Conservation (phyloP, 441 rosid species). For the Adansonia rubrostipa region DNA sequence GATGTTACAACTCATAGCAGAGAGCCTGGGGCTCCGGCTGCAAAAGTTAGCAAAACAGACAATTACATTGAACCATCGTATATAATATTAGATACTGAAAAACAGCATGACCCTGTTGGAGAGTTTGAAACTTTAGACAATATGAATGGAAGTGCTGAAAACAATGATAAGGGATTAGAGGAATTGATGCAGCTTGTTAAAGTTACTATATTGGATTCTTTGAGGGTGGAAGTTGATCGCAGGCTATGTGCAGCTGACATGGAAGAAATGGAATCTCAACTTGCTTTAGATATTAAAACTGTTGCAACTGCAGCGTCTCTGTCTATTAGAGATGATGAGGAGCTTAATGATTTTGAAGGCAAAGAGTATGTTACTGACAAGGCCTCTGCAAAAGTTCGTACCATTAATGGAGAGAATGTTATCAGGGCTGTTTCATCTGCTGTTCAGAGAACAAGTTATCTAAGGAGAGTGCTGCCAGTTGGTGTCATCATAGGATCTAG, state of each 20-base stretch:
- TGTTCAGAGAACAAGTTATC: conserved; percentile 64
- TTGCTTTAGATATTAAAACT: conserved; percentile 67
- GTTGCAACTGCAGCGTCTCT: conserved; percentile 74
- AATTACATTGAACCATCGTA: conserved; percentile 72
- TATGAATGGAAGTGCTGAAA: conserved; percentile 41
- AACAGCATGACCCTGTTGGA: conserved; percentile 48
- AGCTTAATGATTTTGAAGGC: conserved; percentile 42
- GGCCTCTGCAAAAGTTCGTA: conserved; percentile 56
- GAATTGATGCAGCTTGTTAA: conserved; percentile 62
- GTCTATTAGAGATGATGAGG: conserved; percentile 49
- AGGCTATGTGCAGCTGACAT: conserved; percentile 60
- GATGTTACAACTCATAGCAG: conserved; percentile 36
- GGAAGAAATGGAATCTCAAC: conserved; percentile 60
- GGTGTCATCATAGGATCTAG: conserved; percentile 89
- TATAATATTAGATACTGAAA: conserved; percentile 62
- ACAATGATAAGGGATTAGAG: conserved; percentile 38
- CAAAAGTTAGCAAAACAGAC: conserved; percentile 40
- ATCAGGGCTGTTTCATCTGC: conserved; percentile 75
- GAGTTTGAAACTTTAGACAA: conserved; percentile 37
- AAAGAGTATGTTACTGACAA: conserved; percentile 30
- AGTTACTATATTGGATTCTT: conserved; percentile 62
- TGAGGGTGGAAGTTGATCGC: conserved; percentile 80
- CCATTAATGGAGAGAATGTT: conserved; percentile 63
- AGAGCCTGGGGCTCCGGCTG: conserved; percentile 32
- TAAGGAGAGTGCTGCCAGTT: conserved; percentile 75